phyloP scores from a whole-genome alignment of 768 basidiomycete species.

The Sistotremastrum niveocremeum region DNA sequence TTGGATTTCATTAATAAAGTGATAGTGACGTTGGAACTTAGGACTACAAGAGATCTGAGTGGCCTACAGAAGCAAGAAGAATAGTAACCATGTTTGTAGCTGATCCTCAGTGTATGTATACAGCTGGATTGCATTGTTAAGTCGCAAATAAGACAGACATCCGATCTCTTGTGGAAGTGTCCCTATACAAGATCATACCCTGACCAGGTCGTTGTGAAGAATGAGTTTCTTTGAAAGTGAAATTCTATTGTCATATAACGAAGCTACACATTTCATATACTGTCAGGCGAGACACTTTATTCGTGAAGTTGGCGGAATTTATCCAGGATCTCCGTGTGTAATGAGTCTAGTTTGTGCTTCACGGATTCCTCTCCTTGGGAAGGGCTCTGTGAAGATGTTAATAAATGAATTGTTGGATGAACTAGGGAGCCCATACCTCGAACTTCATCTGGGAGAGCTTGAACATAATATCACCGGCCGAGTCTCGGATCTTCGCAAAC shows the following conservation, averaged over 20 bases:
- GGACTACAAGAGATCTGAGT: slow-evolving; percentile 25
- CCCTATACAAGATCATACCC: too few species aligned
- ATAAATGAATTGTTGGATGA: neutral
- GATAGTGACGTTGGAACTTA: slow-evolving; percentile 8
- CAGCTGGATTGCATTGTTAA: too few species aligned
- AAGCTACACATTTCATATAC: too few species aligned
- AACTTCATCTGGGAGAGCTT: slow-evolving; percentile 99
- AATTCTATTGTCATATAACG: too few species aligned
- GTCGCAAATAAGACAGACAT: too few species aligned
- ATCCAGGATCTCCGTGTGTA: slow-evolving; percentile 81
- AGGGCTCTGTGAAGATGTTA: slow-evolving; percentile 46
- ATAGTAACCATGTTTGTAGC: too few species aligned
- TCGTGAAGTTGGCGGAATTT: slow-evolving; percentile 82
- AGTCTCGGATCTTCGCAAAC: slow-evolving; percentile 78
- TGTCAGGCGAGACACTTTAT: slow-evolving; percentile 21
- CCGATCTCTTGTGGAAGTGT: too few species aligned
- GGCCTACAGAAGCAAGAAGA: slow-evolving; percentile 12
- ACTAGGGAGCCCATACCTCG: slow-evolving; percentile 43
- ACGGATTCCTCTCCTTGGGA: slow-evolving; percentile 81
- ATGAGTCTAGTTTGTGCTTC: slow-evolving; percentile 65
- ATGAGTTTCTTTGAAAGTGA: too few species aligned
- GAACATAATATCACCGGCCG: slow-evolving; percentile 79
- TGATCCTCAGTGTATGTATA: too few species aligned
- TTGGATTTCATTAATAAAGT: neutral
- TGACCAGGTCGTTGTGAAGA: too few species aligned